Percentiles rank a stretch among this genome's conserved stretches.
phyloP scores from a whole-genome alignment of 108 stramenopile species.

The Nannochloropsis oceanica region DNA sequence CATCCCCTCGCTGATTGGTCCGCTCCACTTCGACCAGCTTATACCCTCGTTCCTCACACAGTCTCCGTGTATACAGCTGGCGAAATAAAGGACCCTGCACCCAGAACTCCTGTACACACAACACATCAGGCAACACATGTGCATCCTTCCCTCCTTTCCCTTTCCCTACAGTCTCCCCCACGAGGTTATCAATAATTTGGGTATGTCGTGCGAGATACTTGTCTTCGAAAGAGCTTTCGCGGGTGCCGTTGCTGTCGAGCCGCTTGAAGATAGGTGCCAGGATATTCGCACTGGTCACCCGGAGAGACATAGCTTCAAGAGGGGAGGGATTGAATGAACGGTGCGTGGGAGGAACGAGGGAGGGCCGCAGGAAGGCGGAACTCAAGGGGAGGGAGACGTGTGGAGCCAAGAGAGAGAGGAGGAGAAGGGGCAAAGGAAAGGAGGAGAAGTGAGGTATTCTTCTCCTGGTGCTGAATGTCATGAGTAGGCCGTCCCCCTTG shows the following conservation, averaged over 20 bases:
- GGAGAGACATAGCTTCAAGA: neutral
- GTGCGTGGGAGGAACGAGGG: neutral
- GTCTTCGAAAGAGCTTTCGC: neutral
- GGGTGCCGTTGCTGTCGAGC: neutral
- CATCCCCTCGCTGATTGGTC: neutral
- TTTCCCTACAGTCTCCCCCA: neutral
- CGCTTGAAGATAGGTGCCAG: neutral
- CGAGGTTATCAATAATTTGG: neutral
- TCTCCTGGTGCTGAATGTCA: too few relatives aligned
- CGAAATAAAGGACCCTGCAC: neutral
- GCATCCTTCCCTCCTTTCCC: neutral
- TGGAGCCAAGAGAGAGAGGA: neutral
- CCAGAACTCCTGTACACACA: constrained; percentile 8
- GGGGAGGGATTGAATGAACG: neutral
- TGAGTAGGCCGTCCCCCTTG: too few relatives aligned
- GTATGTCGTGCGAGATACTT: neutral
- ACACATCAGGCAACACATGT: neutral
- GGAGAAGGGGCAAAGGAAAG: neutral
- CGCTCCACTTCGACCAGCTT: neutral
- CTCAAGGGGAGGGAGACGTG: neutral
- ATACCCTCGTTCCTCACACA: neutral
- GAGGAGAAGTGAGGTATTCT: neutral
- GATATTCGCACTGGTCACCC: neutral
- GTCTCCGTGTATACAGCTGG: neutral
- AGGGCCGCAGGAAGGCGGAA: neutral